Conservation (phyloP, 2,329 filamentous ascomycete genomes). For the Aureobasidium mangrovei region DNA sequence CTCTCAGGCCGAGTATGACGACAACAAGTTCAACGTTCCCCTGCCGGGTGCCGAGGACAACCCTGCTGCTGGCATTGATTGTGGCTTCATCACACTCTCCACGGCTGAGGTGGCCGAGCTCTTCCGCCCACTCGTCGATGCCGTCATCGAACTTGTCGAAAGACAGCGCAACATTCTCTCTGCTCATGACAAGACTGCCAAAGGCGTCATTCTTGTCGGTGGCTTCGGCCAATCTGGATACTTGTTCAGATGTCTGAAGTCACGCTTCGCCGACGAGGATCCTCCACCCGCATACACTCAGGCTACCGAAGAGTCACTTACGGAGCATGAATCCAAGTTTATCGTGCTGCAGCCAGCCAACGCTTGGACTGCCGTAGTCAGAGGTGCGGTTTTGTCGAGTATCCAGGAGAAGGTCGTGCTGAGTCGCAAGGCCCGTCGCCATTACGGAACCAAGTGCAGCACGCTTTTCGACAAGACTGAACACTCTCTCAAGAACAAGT, state of each 20-base stretch:
- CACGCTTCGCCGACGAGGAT: constrained; percentile 50
- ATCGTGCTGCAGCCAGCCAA: constrained; percentile 69
- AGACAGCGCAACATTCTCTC: constrained; percentile 36
- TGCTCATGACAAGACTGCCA: constrained; percentile 32
- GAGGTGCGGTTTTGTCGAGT: constrained; percentile 66
- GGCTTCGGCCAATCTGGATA: constrained; percentile 69
- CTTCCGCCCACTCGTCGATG: constrained; percentile 55
- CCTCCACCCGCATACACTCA: constrained; percentile 31
- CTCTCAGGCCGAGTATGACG: constrained; percentile 57
- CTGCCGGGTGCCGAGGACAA: constrained; percentile 71
- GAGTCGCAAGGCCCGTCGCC: constrained; percentile 10
- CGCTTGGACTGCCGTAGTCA: constrained; percentile 69
- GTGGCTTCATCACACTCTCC: constrained; percentile 65
- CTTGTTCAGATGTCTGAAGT: constrained; percentile 61
- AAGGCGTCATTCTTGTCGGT: constrained; percentile 70
- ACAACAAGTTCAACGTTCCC: constrained; percentile 61
- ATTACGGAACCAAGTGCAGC: constrained; percentile 1
- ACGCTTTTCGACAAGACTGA: constrained; percentile 58
- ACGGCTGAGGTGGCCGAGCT: constrained; percentile 57
- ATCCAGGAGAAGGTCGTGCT: constrained; percentile 53
- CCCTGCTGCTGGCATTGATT: constrained; percentile 64
- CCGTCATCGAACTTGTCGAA: constrained; percentile 33
- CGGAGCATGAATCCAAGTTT: constrained; percentile 26
- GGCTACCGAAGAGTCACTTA: no score
- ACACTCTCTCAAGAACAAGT: constrained; percentile 63